Evolutionary conservation across 805 yeast species (phyloP).

Genomic region (Candida lessepsii): DNA sequence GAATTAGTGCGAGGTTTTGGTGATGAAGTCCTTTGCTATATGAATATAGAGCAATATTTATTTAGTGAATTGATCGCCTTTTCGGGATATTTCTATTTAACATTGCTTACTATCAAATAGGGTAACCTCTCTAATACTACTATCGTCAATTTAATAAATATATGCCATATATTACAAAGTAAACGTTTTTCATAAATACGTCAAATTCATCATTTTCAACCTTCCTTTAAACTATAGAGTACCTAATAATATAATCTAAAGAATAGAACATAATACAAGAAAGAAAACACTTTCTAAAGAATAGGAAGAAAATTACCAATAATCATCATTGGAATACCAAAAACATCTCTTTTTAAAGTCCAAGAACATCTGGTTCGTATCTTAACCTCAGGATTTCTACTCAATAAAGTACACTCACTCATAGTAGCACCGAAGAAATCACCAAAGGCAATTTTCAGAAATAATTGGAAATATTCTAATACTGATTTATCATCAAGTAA

Average conservation of each 20-base stretch:
- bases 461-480: constrained; percentile 81
- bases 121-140: no score
- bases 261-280: no score
- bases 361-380: constrained; percentile 82
- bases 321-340: constrained; percentile 96
- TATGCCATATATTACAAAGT: constrained; percentile 1
- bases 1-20: no score
- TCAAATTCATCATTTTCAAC: no score
- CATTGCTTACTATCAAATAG: no score
- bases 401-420: constrained; percentile 78
- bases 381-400: constrained; percentile 50
- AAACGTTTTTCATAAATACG: no score
- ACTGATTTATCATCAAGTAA: constrained; percentile 85
- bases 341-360: constrained; percentile 92
- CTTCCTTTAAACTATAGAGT: no score
- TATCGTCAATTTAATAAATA: not conserved
- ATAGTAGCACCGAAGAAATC: constrained; percentile 85
- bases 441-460: constrained; percentile 83
- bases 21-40: no score
- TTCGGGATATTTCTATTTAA: no score
- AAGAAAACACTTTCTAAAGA: no score
- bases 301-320: constrained; percentile 91
- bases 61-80: no score
- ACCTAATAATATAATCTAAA: not conserved
- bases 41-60: no score